Evolutionary conservation across 2,329 filamentous ascomycete species (phyloP).

Genomic region (Amesomyces nigricolor): DNA sequence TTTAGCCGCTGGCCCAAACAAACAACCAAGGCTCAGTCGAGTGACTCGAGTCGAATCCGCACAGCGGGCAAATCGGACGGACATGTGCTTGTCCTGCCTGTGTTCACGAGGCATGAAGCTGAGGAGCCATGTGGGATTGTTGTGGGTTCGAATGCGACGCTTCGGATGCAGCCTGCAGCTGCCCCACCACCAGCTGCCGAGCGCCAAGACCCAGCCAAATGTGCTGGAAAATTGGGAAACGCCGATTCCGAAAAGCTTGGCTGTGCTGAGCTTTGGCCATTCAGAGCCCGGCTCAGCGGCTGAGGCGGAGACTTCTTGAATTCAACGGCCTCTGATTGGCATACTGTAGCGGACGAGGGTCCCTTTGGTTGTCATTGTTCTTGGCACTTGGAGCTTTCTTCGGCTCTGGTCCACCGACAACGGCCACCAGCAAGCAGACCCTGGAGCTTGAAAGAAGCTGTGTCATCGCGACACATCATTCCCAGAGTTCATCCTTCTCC

Average conservation of each 20-base stretch:
- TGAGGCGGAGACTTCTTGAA: background rate
- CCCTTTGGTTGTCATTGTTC: background rate
- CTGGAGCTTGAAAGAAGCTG: background rate
- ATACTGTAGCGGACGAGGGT: background rate
- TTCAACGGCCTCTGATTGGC: slow-evolving; percentile 8
- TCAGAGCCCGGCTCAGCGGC: too few species aligned
- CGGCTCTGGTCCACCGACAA: background rate
- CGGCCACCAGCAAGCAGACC: background rate
- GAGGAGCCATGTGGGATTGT: background rate
- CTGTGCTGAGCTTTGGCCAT: background rate
- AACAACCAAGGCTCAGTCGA: background rate
- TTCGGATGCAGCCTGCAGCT: background rate
- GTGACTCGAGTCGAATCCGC: too few species aligned
- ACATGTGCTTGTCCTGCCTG: slow-evolving; percentile 1
- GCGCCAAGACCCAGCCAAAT: background rate
- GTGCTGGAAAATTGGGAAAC: background rate
- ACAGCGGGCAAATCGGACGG: slow-evolving; percentile 4
- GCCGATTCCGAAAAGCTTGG: background rate
- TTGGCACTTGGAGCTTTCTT: background rate
- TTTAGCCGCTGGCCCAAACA: background rate
- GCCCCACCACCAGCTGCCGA: background rate
- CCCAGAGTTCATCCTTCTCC: background rate
- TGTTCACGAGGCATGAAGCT: background rate
- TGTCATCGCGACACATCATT: background rate
- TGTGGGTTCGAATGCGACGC: background rate